Evolutionary conservation across 805 yeast genomes (phyloP), one percentile per base, ranked within the genome.

Genomic region (Zygosaccharomyces pseudorouxii): DNA sequence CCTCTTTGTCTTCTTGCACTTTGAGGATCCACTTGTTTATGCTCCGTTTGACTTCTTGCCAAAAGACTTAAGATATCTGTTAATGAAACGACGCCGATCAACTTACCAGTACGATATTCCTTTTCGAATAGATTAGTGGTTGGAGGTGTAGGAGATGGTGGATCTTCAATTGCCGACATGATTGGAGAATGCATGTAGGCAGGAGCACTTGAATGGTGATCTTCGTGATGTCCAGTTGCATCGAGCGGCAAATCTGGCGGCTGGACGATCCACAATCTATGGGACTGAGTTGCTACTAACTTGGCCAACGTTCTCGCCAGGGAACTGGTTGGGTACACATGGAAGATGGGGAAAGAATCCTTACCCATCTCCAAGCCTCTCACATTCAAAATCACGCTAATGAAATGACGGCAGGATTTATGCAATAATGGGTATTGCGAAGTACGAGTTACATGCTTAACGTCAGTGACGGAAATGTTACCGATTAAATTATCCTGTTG

Each of bases 271-370:
- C 93, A 86, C 48, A 86, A 70, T 65, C 99, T 78, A 70, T 92
- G 99, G 2, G 96, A 80, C 66, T 84, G 84, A 1, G 99, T 92
- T 5, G 99, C 98, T 11, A 92, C 98, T 56, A 92, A 73, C 66
- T 93, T 92, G 29, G 98, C 98, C 61, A 93, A 78, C 7, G 95
- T 89, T 65, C 96, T 79, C 29, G 89, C 95, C 44, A 93, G 74
- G 0, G 93, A 82, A 8, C 95, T 81, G 35, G 78, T 76, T 51
- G 81, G 79, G 53, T 87, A 84, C 23, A 92, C 97, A 65, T 92
- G 96, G 76, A 92, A 92, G 37, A 93, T 92, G 14, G 99, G 99
- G 75, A 85, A 92, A 38, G 95, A 89, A 71, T 92, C 99, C 68
- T 90, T 89, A 63, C 89, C 90, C 42, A 58, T 65, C 60, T 85